Evolutionary conservation across 2,329 filamentous ascomycete species (phyloP).

Genomic region (Calonectria pseudoturangicola): DNA sequence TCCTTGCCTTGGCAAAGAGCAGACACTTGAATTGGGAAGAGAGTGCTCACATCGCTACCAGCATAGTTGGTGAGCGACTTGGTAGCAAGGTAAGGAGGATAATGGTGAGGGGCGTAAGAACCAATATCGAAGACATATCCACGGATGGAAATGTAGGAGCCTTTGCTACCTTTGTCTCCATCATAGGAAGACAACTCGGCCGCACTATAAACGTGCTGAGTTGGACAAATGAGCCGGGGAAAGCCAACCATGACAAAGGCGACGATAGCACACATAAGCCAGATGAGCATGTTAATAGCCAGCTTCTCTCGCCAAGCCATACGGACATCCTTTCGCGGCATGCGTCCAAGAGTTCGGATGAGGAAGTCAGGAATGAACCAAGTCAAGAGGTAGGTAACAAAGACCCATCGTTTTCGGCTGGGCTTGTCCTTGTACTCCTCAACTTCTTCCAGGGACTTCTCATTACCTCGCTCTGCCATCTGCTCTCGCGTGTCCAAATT

Average conservation of each 20-base stretch:
- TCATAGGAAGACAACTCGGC: constrained; percentile 84
- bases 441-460: constrained; percentile 91
- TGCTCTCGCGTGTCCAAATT: constrained; percentile 95
- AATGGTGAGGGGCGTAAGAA: constrained; percentile 84
- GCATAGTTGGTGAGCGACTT: constrained; percentile 85
- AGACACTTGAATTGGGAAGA: constrained; percentile 96
- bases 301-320: constrained; percentile 97
- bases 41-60: constrained; percentile 87
- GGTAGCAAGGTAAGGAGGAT: constrained; percentile 74
- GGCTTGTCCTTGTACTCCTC: constrained; percentile 87
- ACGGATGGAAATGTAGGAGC: constrained; percentile 86
- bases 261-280: constrained; percentile 85
- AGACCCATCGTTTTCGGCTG: constrained; percentile 93
- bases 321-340: constrained; percentile 93
- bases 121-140: constrained; percentile 91
- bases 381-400: constrained; percentile 87
- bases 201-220: constrained; percentile 89
- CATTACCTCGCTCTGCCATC: constrained; percentile 95
- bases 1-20: constrained; percentile 89
- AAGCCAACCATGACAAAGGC: constrained; percentile 95
- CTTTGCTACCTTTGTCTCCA: constrained; percentile 77
- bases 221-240: constrained; percentile 91
- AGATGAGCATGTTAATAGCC: constrained; percentile 98
- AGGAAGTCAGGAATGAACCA: constrained; percentile 91
- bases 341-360: constrained; percentile 85